These are phyloP conservation scores for Lodderomyces oxycetoniae DNA, from an alignment of 1,139 yeast species.

Conservation along the genomic window DNA sequence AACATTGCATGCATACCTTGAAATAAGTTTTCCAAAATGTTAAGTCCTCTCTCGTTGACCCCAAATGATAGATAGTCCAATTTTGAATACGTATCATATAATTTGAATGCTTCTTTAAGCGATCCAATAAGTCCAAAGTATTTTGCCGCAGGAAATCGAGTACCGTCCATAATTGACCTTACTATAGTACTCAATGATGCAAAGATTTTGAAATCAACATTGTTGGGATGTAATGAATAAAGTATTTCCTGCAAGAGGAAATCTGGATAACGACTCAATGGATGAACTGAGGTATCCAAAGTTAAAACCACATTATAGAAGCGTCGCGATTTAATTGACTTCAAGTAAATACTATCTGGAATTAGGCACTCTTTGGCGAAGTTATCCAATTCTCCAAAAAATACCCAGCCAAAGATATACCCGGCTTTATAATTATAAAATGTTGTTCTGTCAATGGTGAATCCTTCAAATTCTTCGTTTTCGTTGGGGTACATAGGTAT, in stretches of 20 bases:
- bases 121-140: conserved; percentile 1
- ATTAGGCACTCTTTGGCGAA: conserved; percentile 5
- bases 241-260: conserved; percentile 5
- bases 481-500: conserved; percentile 6
- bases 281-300: neutral
- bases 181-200: conserved; percentile 2
- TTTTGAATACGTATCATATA: conserved; percentile 7
- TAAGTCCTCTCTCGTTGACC: conserved; percentile 3
- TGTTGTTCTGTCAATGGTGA: conserved; percentile 2
- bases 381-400: conserved; percentile 5
- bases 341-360: conserved; percentile 7
- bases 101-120: conserved; percentile 8
- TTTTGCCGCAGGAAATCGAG: conserved; percentile 2
- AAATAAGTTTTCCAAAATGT: conserved; percentile 7
- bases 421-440: conserved; percentile 5
- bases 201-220: conserved; percentile 2
- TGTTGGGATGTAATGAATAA: neutral
- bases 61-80: conserved; percentile 5
- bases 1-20: conserved; percentile 3
- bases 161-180: neutral
- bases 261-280: conserved; percentile 1
- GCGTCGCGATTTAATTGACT: conserved; percentile 16
- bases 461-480: conserved; percentile 10
- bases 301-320: conserved; percentile 8
- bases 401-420: conserved; percentile 1